Percentiles rank a stretch among this genome's conserved stretches.
These are phyloP conservation scores for Penicillium antarcticum DNA, from an alignment of 495 filamentous ascomycete species.

Conservation along the genomic window DNA sequence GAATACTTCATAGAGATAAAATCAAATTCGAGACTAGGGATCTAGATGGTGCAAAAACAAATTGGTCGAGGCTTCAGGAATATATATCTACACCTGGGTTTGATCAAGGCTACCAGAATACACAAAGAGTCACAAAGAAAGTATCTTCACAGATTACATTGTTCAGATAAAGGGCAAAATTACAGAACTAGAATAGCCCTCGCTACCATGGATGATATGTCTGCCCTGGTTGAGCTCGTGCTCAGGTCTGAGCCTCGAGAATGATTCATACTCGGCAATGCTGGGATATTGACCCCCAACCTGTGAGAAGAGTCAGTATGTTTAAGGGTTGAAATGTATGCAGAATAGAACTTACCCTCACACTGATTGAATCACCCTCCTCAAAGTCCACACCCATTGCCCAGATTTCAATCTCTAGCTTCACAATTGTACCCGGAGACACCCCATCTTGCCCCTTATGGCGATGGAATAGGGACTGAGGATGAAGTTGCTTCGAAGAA, in stretches of 20 bases:
- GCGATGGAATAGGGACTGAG: constrained; percentile 33
- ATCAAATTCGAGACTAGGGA: too few species aligned
- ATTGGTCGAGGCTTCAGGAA: too few species aligned
- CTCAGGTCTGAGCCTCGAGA: constrained; percentile 28
- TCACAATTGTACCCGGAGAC: constrained; percentile 26
- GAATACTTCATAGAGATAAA: too few species aligned
- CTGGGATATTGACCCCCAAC: constrained; percentile 33
- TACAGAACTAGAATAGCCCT: constrained; percentile 29
- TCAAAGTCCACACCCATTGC: constrained; percentile 33
- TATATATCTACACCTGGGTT: too few species aligned
- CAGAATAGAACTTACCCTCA: constrained; percentile 15
- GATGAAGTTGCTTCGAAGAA: constrained; percentile 19
- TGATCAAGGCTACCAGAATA: too few species aligned
- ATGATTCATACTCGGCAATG: constrained; percentile 32
- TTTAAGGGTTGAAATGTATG: not conserved
- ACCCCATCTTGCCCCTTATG: constrained; percentile 33
- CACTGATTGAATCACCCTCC: constrained; percentile 22
- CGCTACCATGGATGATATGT: constrained; percentile 31
- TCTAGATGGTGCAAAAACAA: too few species aligned
- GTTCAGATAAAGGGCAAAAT: constrained; percentile 34
- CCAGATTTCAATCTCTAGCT: constrained; percentile 33
- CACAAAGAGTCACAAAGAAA: too few species aligned
- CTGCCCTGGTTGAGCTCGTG: constrained; percentile 31
- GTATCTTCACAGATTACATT: not conserved
- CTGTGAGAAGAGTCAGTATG: constrained; percentile 8